A percentile compares a stretch with the other conserved stretches of the same genome.
Evolutionary conservation across 1,284 basidiomycete species (phyloP).

Genomic region (Tranzscheliella williamsii): DNA sequence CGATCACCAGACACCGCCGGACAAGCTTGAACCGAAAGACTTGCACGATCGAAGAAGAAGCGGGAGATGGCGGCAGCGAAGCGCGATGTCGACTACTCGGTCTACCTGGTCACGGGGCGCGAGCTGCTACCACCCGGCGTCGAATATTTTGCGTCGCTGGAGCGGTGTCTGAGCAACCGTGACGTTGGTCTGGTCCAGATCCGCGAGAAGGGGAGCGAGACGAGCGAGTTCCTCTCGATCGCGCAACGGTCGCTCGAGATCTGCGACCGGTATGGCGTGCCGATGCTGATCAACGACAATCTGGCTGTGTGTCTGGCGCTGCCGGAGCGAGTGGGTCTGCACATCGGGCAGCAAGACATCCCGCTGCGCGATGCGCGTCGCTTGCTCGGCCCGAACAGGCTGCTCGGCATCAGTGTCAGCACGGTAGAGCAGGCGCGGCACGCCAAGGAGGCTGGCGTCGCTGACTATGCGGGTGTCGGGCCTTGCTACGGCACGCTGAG

Average conservation of each 20-base stretch:
- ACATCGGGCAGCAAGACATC: conserved; percentile 90
- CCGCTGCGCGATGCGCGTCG: conserved; percentile 70
- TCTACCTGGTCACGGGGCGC: conserved; percentile 76
- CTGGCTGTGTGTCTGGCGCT: conserved; percentile 49
- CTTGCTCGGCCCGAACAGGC: conserved; percentile 69
- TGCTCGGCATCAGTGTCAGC: conserved; percentile 83
- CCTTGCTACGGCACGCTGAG: conserved; percentile 61
- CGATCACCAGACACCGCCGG: too few relatives aligned
- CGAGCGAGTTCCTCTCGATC: conserved; percentile 72
- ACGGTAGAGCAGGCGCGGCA: conserved; percentile 61
- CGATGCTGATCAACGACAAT: conserved; percentile 77
- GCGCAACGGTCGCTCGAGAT: conserved; percentile 73
- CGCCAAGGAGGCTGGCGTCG: conserved; percentile 54
- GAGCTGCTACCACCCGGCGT: conserved; percentile 74
- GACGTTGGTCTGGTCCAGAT: conserved; percentile 84
- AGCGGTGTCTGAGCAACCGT: conserved; percentile 78
- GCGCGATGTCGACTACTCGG: conserved; percentile 39
- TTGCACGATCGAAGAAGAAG: too few relatives aligned
- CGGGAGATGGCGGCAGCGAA: conserved; percentile 8
- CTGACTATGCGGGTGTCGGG: conserved; percentile 86
- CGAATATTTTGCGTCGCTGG: conserved; percentile 74
- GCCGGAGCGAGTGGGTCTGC: conserved; percentile 73
- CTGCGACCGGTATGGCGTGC: conserved; percentile 79
- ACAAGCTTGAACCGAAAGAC: too few relatives aligned
- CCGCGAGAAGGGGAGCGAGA: conserved; percentile 46